Conservation (phyloP, 2,329 filamentous ascomycete species). For the Stagonosporopsis rhizophila region DNA sequence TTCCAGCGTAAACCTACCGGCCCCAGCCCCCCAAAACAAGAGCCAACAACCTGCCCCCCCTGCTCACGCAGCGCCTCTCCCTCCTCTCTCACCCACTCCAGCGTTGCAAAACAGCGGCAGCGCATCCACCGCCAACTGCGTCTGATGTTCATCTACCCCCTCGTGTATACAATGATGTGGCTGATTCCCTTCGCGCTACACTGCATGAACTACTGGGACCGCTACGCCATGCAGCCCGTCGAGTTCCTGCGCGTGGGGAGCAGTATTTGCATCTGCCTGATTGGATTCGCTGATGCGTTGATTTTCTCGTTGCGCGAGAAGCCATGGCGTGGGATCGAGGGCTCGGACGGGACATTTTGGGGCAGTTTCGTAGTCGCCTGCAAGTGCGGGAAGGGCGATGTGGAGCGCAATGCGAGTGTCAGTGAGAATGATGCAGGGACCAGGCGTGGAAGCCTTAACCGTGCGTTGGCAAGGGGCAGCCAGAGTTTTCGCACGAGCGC, state of each 20-base stretch:
- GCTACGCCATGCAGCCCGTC: conserved; percentile 60
- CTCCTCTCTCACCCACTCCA: conserved; percentile 1
- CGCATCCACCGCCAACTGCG: conserved; percentile 72
- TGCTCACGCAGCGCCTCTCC: not conserved
- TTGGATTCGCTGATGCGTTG: conserved; percentile 71
- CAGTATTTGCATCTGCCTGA: conserved; percentile 66
- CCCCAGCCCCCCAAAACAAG: not conserved
- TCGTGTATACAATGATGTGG: conserved; percentile 77
- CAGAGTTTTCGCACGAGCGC: conserved; percentile 21
- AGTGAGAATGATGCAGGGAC: not conserved
- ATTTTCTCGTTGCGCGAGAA: conserved; percentile 74
- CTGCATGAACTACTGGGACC: conserved; percentile 64
- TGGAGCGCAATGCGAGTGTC: too few relatives aligned
- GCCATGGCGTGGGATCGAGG: conserved; percentile 69
- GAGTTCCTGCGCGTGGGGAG: conserved; percentile 64
- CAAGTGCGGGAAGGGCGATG: not conserved
- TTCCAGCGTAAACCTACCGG: too few relatives aligned
- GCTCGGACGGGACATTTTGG: conserved; percentile 52
- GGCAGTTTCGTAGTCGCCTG: conserved; percentile 43
- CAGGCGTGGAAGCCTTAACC: not conserved
- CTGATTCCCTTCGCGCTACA: conserved; percentile 73
- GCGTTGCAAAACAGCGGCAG: conserved; percentile 51
- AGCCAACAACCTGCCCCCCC: not conserved
- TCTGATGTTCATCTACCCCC: conserved; percentile 77
- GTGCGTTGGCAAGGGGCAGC: not conserved